Evolutionary conservation across 345 rosid species (phyloP).

Genomic region (Salix exigua): DNA sequence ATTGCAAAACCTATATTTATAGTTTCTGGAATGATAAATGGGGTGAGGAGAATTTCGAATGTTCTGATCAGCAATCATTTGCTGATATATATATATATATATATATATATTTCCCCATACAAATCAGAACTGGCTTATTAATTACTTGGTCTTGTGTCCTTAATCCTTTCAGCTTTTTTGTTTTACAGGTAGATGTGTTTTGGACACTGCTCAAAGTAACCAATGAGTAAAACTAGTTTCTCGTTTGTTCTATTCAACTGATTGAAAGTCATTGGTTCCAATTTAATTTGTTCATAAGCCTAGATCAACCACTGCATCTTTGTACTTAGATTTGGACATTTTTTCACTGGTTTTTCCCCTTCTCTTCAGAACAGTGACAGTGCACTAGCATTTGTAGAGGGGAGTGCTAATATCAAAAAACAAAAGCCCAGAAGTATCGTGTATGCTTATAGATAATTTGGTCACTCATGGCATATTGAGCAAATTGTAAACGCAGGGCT

Average conservation of each 20-base stretch:
- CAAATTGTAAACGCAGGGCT: not conserved
- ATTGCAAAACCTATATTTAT: not conserved
- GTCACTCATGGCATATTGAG: not conserved
- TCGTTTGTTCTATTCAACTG: not conserved
- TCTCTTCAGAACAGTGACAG: not conserved
- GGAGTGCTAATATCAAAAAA: not conserved
- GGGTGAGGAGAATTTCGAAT: not conserved
- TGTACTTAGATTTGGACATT: not conserved
- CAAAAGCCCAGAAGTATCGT: too few species aligned
- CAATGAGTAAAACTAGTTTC: not conserved
- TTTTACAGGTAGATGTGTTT: conserved; percentile 20
- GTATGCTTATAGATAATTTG: not conserved
- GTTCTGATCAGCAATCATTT: not conserved
- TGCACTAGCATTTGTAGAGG: not conserved
- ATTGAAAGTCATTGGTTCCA: conserved; percentile 5
- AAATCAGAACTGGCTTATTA: not conserved
- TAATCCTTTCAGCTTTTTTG: not conserved
- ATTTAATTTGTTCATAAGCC: not conserved
- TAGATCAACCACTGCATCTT: not conserved
- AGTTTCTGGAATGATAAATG: not conserved
- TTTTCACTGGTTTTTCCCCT: not conserved
- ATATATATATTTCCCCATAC: not conserved
- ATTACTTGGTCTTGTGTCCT: not conserved
- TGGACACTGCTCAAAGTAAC: not conserved
- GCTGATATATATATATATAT: not conserved